phyloP scores from a whole-genome alignment of 805 yeast genomes.

The Metschnikowia colocasiae region DNA sequence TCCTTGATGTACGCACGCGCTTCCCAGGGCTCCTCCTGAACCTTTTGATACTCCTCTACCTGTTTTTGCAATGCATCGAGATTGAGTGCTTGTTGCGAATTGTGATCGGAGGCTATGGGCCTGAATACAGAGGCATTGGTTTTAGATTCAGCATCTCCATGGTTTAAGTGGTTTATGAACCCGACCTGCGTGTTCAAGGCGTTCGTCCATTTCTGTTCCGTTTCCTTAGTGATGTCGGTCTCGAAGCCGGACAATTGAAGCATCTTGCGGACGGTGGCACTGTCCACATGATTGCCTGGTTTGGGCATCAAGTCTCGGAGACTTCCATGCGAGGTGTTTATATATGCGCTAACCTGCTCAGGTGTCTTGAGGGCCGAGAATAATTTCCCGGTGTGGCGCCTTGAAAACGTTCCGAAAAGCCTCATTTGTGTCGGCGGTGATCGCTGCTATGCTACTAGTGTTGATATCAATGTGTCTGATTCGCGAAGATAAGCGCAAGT shows the following conservation, averaged over 20 bases:
- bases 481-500: neutral
- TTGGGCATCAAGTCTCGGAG: constrained; percentile 17
- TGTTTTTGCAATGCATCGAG: constrained; percentile 15
- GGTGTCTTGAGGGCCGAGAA: constrained; percentile 7
- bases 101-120: constrained; percentile 33
- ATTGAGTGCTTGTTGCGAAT: constrained; percentile 22
- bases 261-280: constrained; percentile 27
- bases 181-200: constrained; percentile 46
- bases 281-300: constrained; percentile 16
- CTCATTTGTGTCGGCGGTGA: constrained; percentile 5
- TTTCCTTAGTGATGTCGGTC: constrained; percentile 21
- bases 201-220: constrained; percentile 27
- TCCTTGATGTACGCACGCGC: neutral
- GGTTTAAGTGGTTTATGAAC: constrained; percentile 43
- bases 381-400: constrained; percentile 3
- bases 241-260: constrained; percentile 50
- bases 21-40: constrained; percentile 1
- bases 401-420: constrained; percentile 2
- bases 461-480: neutral
- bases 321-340: constrained; percentile 12
- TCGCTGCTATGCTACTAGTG: neutral
- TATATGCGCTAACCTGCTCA: constrained; percentile 8
- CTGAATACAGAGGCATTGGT: constrained; percentile 25
- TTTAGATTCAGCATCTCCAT: constrained; percentile 16
- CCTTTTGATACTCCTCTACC: constrained; percentile 9